phyloP scores from a whole-genome alignment of 2,329 filamentous ascomycete genomes.

The Penicillium fuscoglaucum region DNA sequence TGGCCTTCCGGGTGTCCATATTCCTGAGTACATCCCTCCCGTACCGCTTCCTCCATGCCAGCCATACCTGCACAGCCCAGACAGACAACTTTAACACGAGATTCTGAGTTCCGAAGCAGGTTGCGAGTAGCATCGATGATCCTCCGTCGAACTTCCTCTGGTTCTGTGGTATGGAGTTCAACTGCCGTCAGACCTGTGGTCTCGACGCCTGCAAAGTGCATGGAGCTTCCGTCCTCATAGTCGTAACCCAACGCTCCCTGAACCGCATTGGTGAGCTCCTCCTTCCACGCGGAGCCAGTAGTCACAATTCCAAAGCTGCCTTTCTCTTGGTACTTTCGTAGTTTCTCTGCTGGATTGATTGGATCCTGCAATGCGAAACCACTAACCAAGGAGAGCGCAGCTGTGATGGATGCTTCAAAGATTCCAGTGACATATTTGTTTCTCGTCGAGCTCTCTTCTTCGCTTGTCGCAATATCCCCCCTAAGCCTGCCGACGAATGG shows the following conservation, averaged over 20 bases:
- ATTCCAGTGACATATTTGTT: slow-evolving; percentile 71
- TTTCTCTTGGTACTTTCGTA: slow-evolving; percentile 42
- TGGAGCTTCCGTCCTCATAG: slow-evolving; percentile 29
- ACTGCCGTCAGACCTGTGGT: slow-evolving; percentile 78
- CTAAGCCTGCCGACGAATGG: slow-evolving; percentile 67
- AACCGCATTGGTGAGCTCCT: slow-evolving; percentile 67
- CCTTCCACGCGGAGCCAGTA: slow-evolving; percentile 81
- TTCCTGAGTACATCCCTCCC: slow-evolving; percentile 64
- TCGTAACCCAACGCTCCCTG: slow-evolving; percentile 59
- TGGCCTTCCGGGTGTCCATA: slow-evolving; percentile 61
- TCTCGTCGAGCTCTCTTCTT: slow-evolving; percentile 21
- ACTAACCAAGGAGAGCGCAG: slow-evolving; percentile 59
- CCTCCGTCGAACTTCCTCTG: slow-evolving; percentile 62
- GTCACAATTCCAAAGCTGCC: slow-evolving; percentile 79
- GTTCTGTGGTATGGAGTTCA: slow-evolving; percentile 71
- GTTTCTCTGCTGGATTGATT: slow-evolving; percentile 10
- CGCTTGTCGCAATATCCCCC: slow-evolving; percentile 36
- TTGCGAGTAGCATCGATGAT: slow-evolving; percentile 69
- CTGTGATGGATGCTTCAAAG: slow-evolving; percentile 77
- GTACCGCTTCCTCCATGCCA: slow-evolving; percentile 75
- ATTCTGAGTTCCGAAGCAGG: slow-evolving; percentile 54
- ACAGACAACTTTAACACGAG: slow-evolving; percentile 67
- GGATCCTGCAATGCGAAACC: slow-evolving; percentile 36
- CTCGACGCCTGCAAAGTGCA: slow-evolving; percentile 74
- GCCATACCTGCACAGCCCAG: slow-evolving; percentile 92